These are phyloP conservation scores for Clonostachys rosea DNA, from an alignment of 2,329 filamentous ascomycete genomes.

Conservation along the genomic window DNA sequence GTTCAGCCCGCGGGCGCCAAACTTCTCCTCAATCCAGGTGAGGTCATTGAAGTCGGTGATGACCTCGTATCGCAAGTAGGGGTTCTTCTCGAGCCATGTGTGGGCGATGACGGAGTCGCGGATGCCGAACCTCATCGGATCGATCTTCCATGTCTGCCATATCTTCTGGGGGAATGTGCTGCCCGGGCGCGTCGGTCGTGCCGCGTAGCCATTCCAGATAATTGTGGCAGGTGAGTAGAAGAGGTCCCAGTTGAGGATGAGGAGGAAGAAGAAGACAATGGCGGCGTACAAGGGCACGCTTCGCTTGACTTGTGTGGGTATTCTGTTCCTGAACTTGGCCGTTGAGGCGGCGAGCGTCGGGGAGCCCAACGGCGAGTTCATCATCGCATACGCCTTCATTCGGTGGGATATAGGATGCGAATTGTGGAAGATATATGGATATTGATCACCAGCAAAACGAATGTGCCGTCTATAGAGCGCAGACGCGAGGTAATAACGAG, in stretches of 20 bases:
- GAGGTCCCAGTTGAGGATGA: constrained; percentile 39
- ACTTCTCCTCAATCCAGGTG: constrained; percentile 64
- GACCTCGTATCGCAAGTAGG: constrained; percentile 4
- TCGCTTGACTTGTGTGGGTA: constrained; percentile 43
- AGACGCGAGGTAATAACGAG: too few species aligned
- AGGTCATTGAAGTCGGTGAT: constrained; percentile 22
- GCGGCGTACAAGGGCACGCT: constrained; percentile 39
- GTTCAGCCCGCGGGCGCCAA: constrained; percentile 59
- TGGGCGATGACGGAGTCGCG: constrained; percentile 4
- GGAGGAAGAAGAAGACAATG: constrained; percentile 35
- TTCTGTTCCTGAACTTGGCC: constrained; percentile 23
- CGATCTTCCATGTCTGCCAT: constrained; percentile 54
- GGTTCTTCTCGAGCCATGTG: constrained; percentile 8
- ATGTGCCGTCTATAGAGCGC: too few species aligned
- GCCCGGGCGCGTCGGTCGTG: constrained; percentile 4
- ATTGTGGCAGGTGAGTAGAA: constrained; percentile 21
- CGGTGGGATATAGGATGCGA: not conserved
- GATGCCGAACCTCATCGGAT: constrained; percentile 21
- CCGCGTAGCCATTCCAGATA: constrained; percentile 4
- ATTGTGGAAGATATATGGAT: not conserved
- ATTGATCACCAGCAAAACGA: too few species aligned
- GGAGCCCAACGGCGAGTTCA: constrained; percentile 16
- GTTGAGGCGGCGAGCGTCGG: constrained; percentile 21
- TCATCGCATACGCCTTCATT: not conserved
- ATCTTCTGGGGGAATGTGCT: constrained; percentile 24